Evolutionary conservation across 768 basidiomycete genomes (phyloP), one percentile per base, ranked within the genome.

Genomic region (Coprinopsis cinerea): DNA sequence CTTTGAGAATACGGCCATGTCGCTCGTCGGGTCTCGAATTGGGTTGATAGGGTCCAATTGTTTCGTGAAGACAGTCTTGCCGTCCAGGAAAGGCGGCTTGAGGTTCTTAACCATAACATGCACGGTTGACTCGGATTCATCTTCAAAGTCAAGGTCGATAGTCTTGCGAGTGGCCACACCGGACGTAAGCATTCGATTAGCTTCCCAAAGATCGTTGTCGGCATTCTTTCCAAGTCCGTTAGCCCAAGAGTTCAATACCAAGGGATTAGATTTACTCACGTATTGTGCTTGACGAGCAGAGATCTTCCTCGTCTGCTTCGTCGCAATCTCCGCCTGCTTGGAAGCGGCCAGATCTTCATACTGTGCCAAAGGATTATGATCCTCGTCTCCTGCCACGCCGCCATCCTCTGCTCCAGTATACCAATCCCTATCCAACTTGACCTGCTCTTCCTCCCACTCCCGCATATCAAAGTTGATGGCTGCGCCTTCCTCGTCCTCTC

Each of bases 181-280:
- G 2, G 96, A 98, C 0, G 91, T 92, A 9, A 92, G 74, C 88
- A 99, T 94, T 61, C 95, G 89, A 62, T 98, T 98, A 6, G 89
- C 89, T 72, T 99, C 96, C 96, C 96, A 99, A 10, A 95, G 71
- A 60, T 99, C 96, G 59, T 96, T 98, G 65, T 99, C 96, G 20
- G 92, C 92, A 59, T 98, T 97, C 90, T 94, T n/a, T n/a, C n/a
- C n/a, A n/a, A n/a, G n/a, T n/a, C n/a, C n/a, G n/a, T n/a, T n/a
- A 3, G 52, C 17, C 4, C 36, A 55, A 7, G 27, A 58, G 59
- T 60, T 36, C 4, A 7, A 30, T 11, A 43, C 9, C 23, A 36
- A 14, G 47, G 28, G 37, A 28, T 15, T 3, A 1, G 3, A 72
- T 39, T 6, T 39, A 39, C 88, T 58, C 58, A 93, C 92, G 64